Evolutionary conservation across 2,329 filamentous ascomycete genomes (phyloP).

Genomic region (Clarireedia hainanense): DNA sequence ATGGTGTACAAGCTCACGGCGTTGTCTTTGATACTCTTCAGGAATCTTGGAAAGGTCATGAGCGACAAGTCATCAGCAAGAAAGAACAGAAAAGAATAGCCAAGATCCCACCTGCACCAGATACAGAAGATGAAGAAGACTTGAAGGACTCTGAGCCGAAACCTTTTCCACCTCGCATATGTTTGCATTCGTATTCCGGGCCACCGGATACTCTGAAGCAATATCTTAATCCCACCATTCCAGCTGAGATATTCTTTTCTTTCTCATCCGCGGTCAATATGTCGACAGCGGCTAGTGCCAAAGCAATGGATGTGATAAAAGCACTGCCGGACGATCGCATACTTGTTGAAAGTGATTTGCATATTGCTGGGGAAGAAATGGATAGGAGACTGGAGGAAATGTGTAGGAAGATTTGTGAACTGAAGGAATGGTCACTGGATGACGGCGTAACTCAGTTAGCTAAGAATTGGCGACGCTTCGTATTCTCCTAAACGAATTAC

Average conservation of each 20-base stretch:
- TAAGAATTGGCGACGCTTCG: constrained; percentile 70
- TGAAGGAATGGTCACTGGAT: constrained; percentile 70
- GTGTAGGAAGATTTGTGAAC: constrained; percentile 64
- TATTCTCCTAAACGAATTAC: constrained; percentile 14
- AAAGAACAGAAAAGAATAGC: constrained; percentile 47
- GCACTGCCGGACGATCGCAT: constrained; percentile 70
- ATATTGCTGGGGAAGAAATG: constrained; percentile 74
- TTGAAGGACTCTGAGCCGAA: constrained; percentile 33
- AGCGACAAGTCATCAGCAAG: constrained; percentile 52
- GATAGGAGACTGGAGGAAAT: constrained; percentile 69
- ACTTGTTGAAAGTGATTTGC: constrained; percentile 84
- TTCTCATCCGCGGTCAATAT: constrained; percentile 83
- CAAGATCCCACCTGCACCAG: constrained; percentile 27
- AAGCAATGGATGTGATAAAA: constrained; percentile 53
- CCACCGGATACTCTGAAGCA: constrained; percentile 66
- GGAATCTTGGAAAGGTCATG: constrained; percentile 62
- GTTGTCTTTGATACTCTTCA: constrained; percentile 57
- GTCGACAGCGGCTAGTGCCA: constrained; percentile 40
- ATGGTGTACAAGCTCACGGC: constrained; percentile 52
- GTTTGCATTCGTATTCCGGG: constrained; percentile 89
- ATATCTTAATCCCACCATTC: constrained; percentile 66
- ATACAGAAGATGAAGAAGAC: constrained; percentile 31
- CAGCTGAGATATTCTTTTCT: constrained; percentile 75
- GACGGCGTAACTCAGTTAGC: constrained; percentile 62
- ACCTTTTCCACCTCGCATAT: constrained; percentile 80